Evolutionary conservation across 2,329 filamentous ascomycete species (phyloP).

Genomic region (Clarireedia monteithiana): DNA sequence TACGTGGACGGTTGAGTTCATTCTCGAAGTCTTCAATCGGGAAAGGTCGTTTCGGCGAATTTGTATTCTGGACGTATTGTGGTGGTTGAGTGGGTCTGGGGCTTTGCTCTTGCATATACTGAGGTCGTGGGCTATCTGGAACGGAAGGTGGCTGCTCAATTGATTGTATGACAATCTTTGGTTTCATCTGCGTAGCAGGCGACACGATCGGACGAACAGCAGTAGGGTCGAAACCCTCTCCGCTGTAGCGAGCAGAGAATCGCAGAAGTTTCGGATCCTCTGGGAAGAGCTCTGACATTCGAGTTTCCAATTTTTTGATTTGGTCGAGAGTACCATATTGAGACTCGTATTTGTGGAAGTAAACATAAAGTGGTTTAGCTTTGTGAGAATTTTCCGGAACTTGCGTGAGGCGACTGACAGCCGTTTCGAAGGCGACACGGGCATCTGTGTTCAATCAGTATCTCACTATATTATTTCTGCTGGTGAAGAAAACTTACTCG

Average conservation of each 20-base stretch:
- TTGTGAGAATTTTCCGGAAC: slow-evolving; percentile 68
- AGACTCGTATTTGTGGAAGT: slow-evolving; percentile 93
- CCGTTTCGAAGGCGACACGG: slow-evolving; percentile 90
- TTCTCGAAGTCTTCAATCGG: slow-evolving; percentile 61
- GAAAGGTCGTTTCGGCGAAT: slow-evolving; percentile 34
- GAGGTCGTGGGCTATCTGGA: slow-evolving; percentile 28
- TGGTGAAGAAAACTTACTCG: slow-evolving; percentile 54
- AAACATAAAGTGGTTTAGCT: slow-evolving; percentile 78
- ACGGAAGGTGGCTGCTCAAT: slow-evolving; percentile 45
- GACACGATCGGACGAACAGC: slow-evolving; percentile 77
- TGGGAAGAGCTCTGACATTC: slow-evolving; percentile 91
- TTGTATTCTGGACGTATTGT: slow-evolving; percentile 22
- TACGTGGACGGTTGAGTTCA: slow-evolving; percentile 67
- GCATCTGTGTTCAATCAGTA: slow-evolving; percentile 55
- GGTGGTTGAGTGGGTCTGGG: slow-evolving; percentile 28
- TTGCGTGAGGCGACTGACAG: slow-evolving; percentile 71
- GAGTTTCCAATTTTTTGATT: slow-evolving; percentile 80
- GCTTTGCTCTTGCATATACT: slow-evolving; percentile 24
- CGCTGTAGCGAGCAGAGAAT: slow-evolving; percentile 70
- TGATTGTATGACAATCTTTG: slow-evolving; percentile 47
- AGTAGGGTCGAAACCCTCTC: slow-evolving; percentile 72
- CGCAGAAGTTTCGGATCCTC: slow-evolving; percentile 69
- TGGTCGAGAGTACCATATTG: slow-evolving; percentile 89
- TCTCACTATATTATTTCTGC: background rate
- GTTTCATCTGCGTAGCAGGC: slow-evolving; percentile 66